Evolutionary conservation across 1,139 yeast species (phyloP), one percentile per base, ranked within the genome.

Genomic region (Diutina siamensis): DNA sequence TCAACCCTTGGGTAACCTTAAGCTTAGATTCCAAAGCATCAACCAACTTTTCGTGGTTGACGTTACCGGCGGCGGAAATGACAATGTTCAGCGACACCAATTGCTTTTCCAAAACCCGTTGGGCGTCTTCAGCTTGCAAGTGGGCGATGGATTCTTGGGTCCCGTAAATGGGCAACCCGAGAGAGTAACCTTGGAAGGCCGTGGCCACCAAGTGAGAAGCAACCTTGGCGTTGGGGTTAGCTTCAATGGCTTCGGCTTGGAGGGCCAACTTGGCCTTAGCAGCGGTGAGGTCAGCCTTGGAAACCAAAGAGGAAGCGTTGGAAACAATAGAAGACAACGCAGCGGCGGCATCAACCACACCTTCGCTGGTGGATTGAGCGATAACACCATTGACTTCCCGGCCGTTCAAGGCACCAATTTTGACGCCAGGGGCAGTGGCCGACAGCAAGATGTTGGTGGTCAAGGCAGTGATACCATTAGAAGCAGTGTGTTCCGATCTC

Each of bases 181-280:
- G 71, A 21, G 92, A 80, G 57, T 85, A 80, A 58, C 87, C 86
- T 68, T 83, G 94, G 83, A 76, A 84, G 47, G 94, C 94, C 50
- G 88, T 74, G 50, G 88, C 76, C 57, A 78, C 77, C 68, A 83
- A 74, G 65, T 84, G 94, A 65, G 81, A 85, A 55, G 78, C 59
- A 45, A 80, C 83, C 71, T 65, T 73, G 50, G 65, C 54, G 46
- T 67, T 57, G 49, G 78, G 78, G 53, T 58, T 59, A 44, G 62
- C 52, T 64, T 76, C 83, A 48, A 74, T 59, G 35, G 64, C 65
- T 38, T 62, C 67, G 46, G 76, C 71, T 50, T 63, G 55, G 25
- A 65, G 63, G 46, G 63, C 56, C 52, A 67, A 64, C 46, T 71
- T 66, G 20, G 64, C 57, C 52, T 64, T 64, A 49, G 65, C 64